Evolutionary conservation across 1,139 yeast species (phyloP).

Genomic region (Zygosaccharomyces sapae): DNA sequence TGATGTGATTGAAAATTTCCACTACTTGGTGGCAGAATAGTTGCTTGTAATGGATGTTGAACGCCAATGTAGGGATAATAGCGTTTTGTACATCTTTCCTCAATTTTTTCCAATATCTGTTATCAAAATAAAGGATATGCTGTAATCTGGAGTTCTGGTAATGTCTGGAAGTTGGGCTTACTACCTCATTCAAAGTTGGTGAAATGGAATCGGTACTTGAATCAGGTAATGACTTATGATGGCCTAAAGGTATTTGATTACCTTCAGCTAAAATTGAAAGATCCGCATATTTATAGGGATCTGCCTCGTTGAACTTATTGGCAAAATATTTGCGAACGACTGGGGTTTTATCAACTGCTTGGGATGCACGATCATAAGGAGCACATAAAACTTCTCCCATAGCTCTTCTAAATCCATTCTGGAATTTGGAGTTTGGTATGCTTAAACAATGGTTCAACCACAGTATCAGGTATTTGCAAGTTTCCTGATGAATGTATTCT

Average conservation of each 20-base stretch:
- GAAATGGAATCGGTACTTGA: slow-evolving; percentile 43
- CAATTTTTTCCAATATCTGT: slow-evolving; percentile 48
- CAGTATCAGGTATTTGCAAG: slow-evolving; percentile 42
- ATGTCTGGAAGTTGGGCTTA: slow-evolving; percentile 34
- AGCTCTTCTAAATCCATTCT: slow-evolving; percentile 36
- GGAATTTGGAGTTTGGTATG: slow-evolving; percentile 37
- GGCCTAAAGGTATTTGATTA: slow-evolving; percentile 30
- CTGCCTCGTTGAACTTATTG: slow-evolving; percentile 16
- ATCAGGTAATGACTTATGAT: slow-evolving; percentile 37
- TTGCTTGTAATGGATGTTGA: slow-evolving; percentile 45
- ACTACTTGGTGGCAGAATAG: slow-evolving; percentile 51
- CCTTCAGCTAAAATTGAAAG: slow-evolving; percentile 22
- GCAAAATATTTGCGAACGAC: slow-evolving; percentile 26
- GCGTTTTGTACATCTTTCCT: slow-evolving; percentile 47
- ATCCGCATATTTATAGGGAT: slow-evolving; percentile 32
- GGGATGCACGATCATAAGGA: slow-evolving; percentile 15
- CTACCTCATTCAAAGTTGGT: slow-evolving; percentile 25
- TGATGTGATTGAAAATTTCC: slow-evolving; percentile 53
- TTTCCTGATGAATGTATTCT: slow-evolving; percentile 48
- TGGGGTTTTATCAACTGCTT: slow-evolving; percentile 20
- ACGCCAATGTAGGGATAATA: slow-evolving; percentile 52
- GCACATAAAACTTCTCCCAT: slow-evolving; percentile 34
- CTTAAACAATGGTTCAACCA: slow-evolving; percentile 50
- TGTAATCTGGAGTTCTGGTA: slow-evolving; percentile 47
- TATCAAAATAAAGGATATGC: slow-evolving; percentile 50